Conservation (phyloP, 139 green algal species). For the Medakamo hakoo region DNA sequence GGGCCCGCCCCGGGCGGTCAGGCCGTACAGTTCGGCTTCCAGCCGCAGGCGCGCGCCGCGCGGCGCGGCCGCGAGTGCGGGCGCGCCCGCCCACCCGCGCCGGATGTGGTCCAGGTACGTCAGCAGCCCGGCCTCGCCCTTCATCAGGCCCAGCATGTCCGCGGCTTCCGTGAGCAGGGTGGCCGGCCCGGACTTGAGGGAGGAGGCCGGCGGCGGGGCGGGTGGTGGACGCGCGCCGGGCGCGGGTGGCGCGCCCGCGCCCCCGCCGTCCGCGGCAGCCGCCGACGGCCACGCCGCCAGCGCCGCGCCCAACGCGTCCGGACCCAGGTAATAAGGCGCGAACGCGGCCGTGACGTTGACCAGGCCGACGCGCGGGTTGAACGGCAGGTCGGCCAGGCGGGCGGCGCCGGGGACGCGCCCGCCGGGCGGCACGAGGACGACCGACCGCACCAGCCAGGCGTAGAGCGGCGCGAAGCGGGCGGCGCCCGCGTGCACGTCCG, state of each 20-base stretch:
- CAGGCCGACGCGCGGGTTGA: slow-evolving; percentile 15
- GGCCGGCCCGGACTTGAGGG: slow-evolving; percentile 10
- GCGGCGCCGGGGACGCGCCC: too few relatives aligned
- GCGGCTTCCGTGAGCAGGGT: slow-evolving; percentile 36
- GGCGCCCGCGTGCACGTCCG: slow-evolving; percentile 41
- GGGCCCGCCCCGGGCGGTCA: slow-evolving; percentile 47
- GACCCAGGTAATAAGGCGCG: slow-evolving; percentile 44
- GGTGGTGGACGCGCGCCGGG: slow-evolving; percentile 6
- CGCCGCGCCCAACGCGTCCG: slow-evolving; percentile 7
- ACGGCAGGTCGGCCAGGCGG: slow-evolving; percentile 25
- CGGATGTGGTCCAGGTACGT: slow-evolving; percentile 25
- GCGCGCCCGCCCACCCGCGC: not conserved
- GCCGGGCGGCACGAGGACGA: slow-evolving; percentile 15
- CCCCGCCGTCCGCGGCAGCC: too few relatives aligned
- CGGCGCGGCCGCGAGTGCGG: slow-evolving; percentile 3
- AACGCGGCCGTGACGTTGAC: slow-evolving; percentile 36
- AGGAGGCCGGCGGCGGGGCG: slow-evolving; percentile 7
- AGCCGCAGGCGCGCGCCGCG: slow-evolving; percentile 33
- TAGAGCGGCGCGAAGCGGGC: slow-evolving; percentile 48
- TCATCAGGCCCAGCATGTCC: slow-evolving; percentile 24
- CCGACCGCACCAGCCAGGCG: slow-evolving; percentile 21
- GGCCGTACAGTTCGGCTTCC: slow-evolving; percentile 49
- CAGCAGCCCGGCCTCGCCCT: slow-evolving; percentile 18
- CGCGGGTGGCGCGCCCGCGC: too few relatives aligned
- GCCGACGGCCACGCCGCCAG: slow-evolving; percentile 19